Evolutionary conservation across 768 basidiomycete genomes (phyloP).

Genomic region (Collybiopsis luxurians): DNA sequence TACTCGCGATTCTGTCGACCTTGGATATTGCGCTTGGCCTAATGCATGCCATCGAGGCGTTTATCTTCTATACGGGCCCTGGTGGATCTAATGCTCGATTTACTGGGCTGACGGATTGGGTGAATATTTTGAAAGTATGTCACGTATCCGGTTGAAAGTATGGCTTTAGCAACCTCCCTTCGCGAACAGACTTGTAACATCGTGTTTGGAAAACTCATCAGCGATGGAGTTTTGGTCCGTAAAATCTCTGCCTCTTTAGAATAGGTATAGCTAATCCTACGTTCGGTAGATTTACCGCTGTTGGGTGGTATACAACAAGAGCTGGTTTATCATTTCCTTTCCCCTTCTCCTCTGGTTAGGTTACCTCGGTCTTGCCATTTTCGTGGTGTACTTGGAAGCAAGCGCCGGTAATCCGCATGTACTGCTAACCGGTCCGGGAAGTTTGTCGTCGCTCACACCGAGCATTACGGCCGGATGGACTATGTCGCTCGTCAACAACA

Average conservation of each 20-base stretch:
- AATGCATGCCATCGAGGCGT: conserved; percentile 13
- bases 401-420: background rate
- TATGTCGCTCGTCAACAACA: conserved; percentile 9
- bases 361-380: background rate
- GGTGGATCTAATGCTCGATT: conserved; percentile 6
- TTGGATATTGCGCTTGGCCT: conserved; percentile 10
- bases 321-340: background rate
- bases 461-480: conserved; percentile 3
- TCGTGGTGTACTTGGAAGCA: conserved; percentile 3
- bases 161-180: too few species aligned
- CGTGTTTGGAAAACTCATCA: conserved; percentile 4
- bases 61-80: conserved; percentile 11
- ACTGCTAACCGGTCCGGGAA: background rate
- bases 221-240: conserved; percentile 13
- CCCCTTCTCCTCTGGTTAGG: conserved; percentile 8
- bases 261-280: background rate
- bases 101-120: conserved; percentile 12
- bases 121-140: conserved; percentile 11
- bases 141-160: background rate
- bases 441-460: background rate
- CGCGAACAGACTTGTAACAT: conserved; percentile 10
- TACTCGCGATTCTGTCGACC: conserved; percentile 8
- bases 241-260: background rate
- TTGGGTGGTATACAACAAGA: conserved; percentile 10
- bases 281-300: conserved; percentile 13